Percentiles rank a stretch among this genome's conserved stretches.
Evolutionary conservation across 164 flowering plant genomes (phyloP).

Genomic region (Magnolia sinica): DNA sequence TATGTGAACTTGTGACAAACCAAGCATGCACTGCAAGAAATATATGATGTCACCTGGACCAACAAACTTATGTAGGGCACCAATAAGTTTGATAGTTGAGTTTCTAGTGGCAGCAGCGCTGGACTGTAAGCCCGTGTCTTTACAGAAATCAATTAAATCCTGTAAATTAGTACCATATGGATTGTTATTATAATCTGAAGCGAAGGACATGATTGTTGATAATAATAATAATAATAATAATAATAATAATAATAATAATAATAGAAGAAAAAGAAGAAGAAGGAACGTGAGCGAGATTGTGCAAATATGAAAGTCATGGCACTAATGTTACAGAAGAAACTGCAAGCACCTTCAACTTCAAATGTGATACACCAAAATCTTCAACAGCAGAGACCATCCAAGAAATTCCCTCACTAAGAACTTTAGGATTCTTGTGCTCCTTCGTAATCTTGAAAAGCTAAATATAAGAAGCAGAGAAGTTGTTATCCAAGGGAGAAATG

Average conservation of each 20-base stretch:
- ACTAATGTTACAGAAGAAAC: constrained; percentile 8
- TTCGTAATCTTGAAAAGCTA: constrained; percentile 94
- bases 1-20: not conserved
- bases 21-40: not conserved
- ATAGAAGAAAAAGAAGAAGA: not conserved
- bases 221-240: not conserved
- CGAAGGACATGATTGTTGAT: not conserved
- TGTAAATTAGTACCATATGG: constrained; percentile 17
- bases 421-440: constrained; percentile 99
- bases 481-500: not conserved
- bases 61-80: constrained; percentile 81
- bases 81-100: constrained; percentile 90
- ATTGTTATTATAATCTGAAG: not conserved
- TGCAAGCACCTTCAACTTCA: constrained; percentile 74
- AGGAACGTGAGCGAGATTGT: not conserved
- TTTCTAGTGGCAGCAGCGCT: constrained; percentile 96
- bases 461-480: constrained; percentile 1
- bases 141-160: constrained; percentile 97
- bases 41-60: constrained; percentile 71
- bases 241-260: too few species aligned
- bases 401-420: constrained; percentile 87
- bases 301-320: not conserved
- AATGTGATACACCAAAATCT: constrained; percentile 82
- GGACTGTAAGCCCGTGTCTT: constrained; percentile 92
- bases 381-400: constrained; percentile 99